A percentile compares a stretch with the other conserved stretches of the same genome.
These are phyloP conservation scores for Pisolithus microcarpus DNA, from an alignment of 768 basidiomycete genomes.

Conservation along the genomic window DNA sequence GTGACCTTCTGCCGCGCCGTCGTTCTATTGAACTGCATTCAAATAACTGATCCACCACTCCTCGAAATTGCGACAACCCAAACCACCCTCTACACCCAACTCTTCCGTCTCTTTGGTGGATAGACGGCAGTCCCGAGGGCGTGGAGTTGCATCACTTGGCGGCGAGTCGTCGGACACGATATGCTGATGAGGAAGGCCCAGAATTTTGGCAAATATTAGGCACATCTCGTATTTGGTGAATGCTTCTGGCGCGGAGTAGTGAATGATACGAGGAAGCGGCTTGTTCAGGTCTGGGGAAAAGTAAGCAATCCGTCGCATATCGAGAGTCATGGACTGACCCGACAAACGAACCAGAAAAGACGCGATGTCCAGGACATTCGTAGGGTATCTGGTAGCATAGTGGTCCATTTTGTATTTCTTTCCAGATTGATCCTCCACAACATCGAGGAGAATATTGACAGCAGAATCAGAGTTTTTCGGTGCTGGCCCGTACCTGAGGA, in stretches of 20 bases:
- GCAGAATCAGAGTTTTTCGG: slow-evolving; percentile 83
- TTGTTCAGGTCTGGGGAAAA: slow-evolving; percentile 26
- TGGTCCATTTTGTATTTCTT: slow-evolving; percentile 95
- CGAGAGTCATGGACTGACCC: slow-evolving; percentile 35
- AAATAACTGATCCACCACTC: slow-evolving; percentile 74
- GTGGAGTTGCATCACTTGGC: slow-evolving; percentile 59
- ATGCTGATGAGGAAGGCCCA: slow-evolving; percentile 65
- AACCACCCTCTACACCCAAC: slow-evolving; percentile 45
- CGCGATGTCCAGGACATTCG: slow-evolving; percentile 83
- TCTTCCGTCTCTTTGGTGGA: slow-evolving; percentile 70
- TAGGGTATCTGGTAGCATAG: slow-evolving; percentile 88
- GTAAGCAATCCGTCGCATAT: background rate
- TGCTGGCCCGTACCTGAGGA: slow-evolving; percentile 74
- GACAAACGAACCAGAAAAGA: slow-evolving; percentile 72
- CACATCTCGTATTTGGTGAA: slow-evolving; percentile 95
- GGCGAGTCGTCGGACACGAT: slow-evolving; percentile 66
- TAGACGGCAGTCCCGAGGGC: slow-evolving; percentile 77
- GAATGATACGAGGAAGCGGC: slow-evolving; percentile 64
- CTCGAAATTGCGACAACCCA: slow-evolving; percentile 65
- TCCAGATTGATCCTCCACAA: slow-evolving; percentile 80
- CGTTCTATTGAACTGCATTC: background rate
- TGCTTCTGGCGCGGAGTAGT: slow-evolving; percentile 77
- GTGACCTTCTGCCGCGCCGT: background rate
- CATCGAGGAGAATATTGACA: slow-evolving; percentile 80
- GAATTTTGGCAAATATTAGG: slow-evolving; percentile 63